phyloP scores from a whole-genome alignment of 169 alveolate genomes.

The Theileria annulata region DNA sequence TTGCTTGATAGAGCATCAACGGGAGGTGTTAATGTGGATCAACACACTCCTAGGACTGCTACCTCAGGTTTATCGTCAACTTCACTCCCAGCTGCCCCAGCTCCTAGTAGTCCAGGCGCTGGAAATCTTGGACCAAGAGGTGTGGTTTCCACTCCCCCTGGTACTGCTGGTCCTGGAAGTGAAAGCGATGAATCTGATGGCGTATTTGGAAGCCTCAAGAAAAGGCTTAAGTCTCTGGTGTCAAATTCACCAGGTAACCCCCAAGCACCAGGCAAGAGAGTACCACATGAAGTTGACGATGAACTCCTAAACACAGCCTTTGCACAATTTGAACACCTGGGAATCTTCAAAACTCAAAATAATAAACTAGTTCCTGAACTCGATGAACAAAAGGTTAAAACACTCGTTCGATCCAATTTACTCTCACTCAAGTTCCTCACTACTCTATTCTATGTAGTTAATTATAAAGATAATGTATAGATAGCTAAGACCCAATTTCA shows the following conservation, averaged over 20 bases:
- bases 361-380: conserved; percentile 5
- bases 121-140: neutral
- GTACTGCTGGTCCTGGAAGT: neutral
- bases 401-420: conserved; percentile 3
- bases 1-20: neutral
- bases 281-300: neutral
- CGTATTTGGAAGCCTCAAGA: neutral
- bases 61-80: neutral
- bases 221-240: neutral
- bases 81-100: neutral
- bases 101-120: neutral
- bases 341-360: conserved; percentile 10
- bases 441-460: conserved; percentile 12
- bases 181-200: neutral
- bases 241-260: neutral
- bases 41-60: neutral
- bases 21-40: neutral
- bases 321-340: conserved; percentile 4
- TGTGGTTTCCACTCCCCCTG: neutral
- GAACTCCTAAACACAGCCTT: neutral
- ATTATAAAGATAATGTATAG: neutral
- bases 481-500: no score
- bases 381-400: conserved; percentile 10
- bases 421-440: conserved; percentile 2
- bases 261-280: neutral